These are phyloP conservation scores for Geotrichum fermentans DNA, from an alignment of 1,139 yeast species.

Conservation along the genomic window DNA sequence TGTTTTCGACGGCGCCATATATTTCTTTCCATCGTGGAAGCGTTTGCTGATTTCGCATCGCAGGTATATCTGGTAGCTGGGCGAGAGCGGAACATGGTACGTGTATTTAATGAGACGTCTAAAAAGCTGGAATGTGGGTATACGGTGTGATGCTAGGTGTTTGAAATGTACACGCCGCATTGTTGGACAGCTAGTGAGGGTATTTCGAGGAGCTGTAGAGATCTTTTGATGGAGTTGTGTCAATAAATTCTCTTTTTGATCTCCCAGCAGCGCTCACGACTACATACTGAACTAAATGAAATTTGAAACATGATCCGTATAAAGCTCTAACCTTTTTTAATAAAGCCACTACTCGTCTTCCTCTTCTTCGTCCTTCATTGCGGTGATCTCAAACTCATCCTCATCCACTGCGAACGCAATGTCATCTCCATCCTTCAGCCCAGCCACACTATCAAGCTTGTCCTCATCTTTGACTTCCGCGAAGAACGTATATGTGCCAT, in stretches of 20 bases:
- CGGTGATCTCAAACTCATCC: constrained; percentile 8
- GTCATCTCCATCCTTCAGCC: constrained; percentile 13
- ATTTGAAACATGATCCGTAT: neutral
- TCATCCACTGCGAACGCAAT: constrained; percentile 12
- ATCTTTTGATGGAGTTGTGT: neutral
- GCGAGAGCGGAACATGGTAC: constrained; percentile 18
- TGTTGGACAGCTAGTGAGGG: too few relatives aligned
- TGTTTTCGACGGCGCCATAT: constrained; percentile 8
- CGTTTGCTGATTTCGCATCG: constrained; percentile 10
- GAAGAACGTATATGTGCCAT: constrained; percentile 6
- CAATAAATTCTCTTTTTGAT: neutral
- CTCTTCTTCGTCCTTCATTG: constrained; percentile 12
- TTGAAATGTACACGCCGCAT: constrained; percentile 15
- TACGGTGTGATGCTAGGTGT: constrained; percentile 16
- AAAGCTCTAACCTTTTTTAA: neutral
- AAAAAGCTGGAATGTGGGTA: constrained; percentile 16
- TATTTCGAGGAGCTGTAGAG: neutral
- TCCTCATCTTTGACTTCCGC: constrained; percentile 7
- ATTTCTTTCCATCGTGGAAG: constrained; percentile 12
- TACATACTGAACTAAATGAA: neutral
- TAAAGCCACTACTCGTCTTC: constrained; percentile 16
- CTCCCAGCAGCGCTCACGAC: neutral
- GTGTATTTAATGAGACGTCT: constrained; percentile 12
- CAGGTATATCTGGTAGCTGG: constrained; percentile 4
- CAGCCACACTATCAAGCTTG: constrained; percentile 8